These are phyloP conservation scores for Marchantia polymorpha DNA, from an alignment of 225 moss, liverwort and hornwort species.

Conservation along the genomic window DNA sequence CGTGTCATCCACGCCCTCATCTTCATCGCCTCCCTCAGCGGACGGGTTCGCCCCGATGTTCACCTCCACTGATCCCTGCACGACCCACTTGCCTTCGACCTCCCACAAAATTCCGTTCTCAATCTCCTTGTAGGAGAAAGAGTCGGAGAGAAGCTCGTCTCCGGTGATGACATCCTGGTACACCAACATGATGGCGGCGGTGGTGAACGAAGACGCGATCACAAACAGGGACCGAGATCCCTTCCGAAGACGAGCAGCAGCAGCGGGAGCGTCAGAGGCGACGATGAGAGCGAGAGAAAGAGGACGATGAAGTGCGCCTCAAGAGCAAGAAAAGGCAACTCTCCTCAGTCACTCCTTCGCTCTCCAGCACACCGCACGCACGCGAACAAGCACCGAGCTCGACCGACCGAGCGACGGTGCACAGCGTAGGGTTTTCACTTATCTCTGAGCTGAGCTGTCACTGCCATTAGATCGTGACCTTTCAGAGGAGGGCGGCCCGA, in stretches of 20 bases:
- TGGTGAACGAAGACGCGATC: not conserved
- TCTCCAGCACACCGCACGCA: not conserved
- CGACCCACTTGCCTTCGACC: conserved; percentile 94
- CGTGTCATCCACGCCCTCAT: conserved; percentile 66
- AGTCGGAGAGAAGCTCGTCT: conserved; percentile 91
- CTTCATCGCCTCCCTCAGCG: conserved; percentile 72
- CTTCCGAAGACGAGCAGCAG: not conserved
- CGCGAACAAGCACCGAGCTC: not conserved
- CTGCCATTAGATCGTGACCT: not conserved
- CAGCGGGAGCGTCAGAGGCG: not conserved
- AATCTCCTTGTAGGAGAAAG: conserved; percentile 56
- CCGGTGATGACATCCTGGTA: conserved; percentile 46
- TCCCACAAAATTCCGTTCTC: conserved; percentile 87
- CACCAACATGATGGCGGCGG: conserved; percentile 41
- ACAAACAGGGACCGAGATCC: not conserved
- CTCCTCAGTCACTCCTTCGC: too few species aligned
- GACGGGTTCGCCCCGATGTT: conserved; percentile 97
- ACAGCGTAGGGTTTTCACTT: conserved; percentile 10
- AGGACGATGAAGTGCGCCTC: not conserved
- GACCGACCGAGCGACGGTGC: not conserved
- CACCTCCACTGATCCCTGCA: conserved; percentile 50
- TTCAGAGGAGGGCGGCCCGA: not conserved
- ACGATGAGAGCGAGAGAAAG: not conserved
- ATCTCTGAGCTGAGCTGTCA: not conserved
- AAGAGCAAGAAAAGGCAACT: not conserved